phyloP scores from a whole-genome alignment of 352 stramenopile species.

The Blastocystis hominis region DNA sequence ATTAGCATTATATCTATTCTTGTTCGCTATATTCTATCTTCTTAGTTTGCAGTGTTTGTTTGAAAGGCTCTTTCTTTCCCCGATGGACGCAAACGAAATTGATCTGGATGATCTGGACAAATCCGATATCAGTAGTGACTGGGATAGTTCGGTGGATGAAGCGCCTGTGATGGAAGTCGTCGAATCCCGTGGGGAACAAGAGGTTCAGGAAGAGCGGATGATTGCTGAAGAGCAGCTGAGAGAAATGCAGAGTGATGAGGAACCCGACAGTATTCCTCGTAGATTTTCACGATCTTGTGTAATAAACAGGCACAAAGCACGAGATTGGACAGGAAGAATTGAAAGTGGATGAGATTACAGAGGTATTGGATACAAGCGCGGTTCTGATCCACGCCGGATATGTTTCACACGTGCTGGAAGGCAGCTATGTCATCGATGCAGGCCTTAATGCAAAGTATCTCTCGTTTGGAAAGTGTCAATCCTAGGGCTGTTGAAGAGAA shows the following conservation, averaged over 20 bases:
- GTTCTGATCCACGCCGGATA: neutral
- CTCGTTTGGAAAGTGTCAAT: neutral
- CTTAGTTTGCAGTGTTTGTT: neutral
- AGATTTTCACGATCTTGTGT: neutral
- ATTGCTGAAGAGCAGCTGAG: neutral
- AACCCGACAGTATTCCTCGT: neutral
- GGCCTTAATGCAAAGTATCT: conserved; percentile 20
- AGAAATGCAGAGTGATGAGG: conserved; percentile 9
- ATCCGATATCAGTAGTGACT: conserved; percentile 27
- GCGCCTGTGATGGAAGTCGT: conserved; percentile 19
- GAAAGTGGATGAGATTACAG: neutral
- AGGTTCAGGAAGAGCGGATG: neutral
- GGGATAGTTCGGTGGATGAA: conserved; percentile 35
- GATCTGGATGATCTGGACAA: conserved; percentile 35
- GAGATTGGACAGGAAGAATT: conserved; percentile 4
- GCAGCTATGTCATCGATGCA: conserved; percentile 18
- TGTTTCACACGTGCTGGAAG: conserved; percentile 29
- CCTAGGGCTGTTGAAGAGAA: conserved; percentile 50
- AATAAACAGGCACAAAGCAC: conserved; percentile 14
- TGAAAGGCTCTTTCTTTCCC: neutral
- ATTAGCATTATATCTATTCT: conserved; percentile 3
- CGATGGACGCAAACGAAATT: conserved; percentile 28
- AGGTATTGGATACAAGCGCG: neutral
- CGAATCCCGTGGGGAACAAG: neutral
- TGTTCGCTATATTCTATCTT: conserved; percentile 23